Base-by-base conservation (phyloP, 1,139 yeast species). In the Sugiyamaella paludigena region DNA sequence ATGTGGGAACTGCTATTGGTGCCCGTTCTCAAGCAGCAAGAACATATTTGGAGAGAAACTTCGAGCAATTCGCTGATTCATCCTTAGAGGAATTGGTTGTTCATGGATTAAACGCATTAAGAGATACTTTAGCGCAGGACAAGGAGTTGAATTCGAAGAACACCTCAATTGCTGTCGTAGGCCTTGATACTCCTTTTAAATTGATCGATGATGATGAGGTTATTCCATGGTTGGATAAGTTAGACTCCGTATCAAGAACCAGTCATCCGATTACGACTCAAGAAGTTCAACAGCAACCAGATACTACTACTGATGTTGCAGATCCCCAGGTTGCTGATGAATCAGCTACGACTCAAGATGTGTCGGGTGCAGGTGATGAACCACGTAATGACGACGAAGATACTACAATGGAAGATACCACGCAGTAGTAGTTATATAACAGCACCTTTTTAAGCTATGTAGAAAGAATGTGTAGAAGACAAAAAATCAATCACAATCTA, bases 21-120 rank as follows among this genome's bases (percentile, higher is more conserved):
- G 98, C 99, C 12, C 80, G 99, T 65, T 89, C 98, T 1, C 99
- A 92, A 72, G 98, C 98, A 42, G 97, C 97, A 12, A 80, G 96
- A 72, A 92, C 99, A 1, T 92, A 89, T 63, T 74, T 94, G 65
- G 98, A 92, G 69, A 82, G 96, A 66, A 83, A 84, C 55, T 77
- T 83, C 65, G 89, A 86, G 32, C 73, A 75, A 36, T 86, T 87
- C 60, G 74, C 81, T 34, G 73, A 77, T 34, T 79, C 84, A 8
- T 68, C 79, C 10, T 74, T 83, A 47, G 95, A 88, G 60, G 82
- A 85, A 59, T 79, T 92, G 63, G 82, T 92, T 55, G 81, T 84
- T 44, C 92, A 84, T 63, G 98, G 96, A 3, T 82, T 94, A 61
- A 84, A 84, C 60, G 96, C 98, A 0, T 77, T 92, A 64, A 83